Evolutionary conservation across 192 early-diverging fungal species (phyloP).

Genomic region (Coemansia sp.): DNA sequence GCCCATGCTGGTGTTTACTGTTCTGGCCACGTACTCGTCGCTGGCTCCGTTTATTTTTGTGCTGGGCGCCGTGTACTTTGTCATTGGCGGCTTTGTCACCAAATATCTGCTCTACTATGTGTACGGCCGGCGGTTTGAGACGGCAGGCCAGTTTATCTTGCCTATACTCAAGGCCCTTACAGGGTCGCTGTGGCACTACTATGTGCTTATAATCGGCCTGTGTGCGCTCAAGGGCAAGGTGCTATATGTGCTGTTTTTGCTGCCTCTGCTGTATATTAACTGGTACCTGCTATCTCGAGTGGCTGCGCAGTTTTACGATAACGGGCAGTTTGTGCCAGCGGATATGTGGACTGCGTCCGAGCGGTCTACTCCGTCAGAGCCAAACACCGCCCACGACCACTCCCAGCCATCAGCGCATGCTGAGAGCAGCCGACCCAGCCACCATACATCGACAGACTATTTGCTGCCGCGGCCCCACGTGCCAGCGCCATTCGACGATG

Average conservation of each 20-base stretch:
- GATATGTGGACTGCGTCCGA: conserved; percentile 20
- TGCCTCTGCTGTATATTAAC: conserved; percentile 50
- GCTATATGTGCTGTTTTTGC: conserved; percentile 38
- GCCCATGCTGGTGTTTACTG: conserved; percentile 71
- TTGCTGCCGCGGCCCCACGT: conserved; percentile 36
- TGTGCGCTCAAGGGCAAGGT: conserved; percentile 48
- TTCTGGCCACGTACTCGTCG: conserved; percentile 73
- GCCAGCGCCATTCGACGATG: conserved; percentile 23
- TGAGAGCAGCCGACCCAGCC: conserved; percentile 15
- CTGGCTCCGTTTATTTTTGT: conserved; percentile 69
- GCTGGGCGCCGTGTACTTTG: conserved; percentile 69
- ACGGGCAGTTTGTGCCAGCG: conserved; percentile 38
- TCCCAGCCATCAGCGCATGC: neutral
- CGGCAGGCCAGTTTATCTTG: conserved; percentile 59
- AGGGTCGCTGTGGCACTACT: conserved; percentile 53
- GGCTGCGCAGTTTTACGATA: conserved; percentile 45
- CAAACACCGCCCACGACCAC: neutral
- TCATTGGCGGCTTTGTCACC: conserved; percentile 62
- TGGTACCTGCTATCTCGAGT: conserved; percentile 39
- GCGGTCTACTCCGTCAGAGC: neutral
- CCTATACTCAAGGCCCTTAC: conserved; percentile 46
- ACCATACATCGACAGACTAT: conserved; percentile 47
- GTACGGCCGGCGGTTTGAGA: conserved; percentile 71
- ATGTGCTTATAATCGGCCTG: conserved; percentile 49
- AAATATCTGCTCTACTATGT: conserved; percentile 80